Base-by-base conservation (phyloP, 1,284 basidiomycete genomes). In the Puccinia hordei region DNA sequence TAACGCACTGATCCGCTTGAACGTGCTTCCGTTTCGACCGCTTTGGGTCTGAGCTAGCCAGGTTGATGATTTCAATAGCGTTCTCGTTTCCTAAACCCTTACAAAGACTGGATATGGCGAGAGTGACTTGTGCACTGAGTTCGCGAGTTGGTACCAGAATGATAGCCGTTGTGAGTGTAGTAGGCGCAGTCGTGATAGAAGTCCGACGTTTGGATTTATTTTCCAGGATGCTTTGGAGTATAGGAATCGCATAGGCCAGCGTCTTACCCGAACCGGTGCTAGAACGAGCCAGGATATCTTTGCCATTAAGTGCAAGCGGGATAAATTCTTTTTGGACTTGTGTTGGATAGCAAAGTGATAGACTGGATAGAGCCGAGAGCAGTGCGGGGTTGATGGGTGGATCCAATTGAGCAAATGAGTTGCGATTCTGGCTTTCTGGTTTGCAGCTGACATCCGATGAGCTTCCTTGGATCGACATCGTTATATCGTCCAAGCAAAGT, bases 251-350 rank as follows among this genome's bases (percentile, higher is more conserved):
- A 85, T 96, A 98, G 0, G 94, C 94, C n/a, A 97, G 89, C 0
- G 95, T 98, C 88, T 98, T 98, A 57, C 95, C 95, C 15, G 94
- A 97, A 46, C 95, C 92, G 0, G 94, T 98, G 51, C 93, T 90
- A 3, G 97, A 95, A 46, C 94, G 89, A 6, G 95, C 96, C 33
- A 99, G 89, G 76, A 99, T 92, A 86, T 99, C 97, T 72, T 91
- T 90, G 82, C 92, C 91, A 85, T 95, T 93, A 38, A 99, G 89
- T 0, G 93, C 93, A 33, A 94, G 88, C 6, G 94, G 93, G 73
- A 96, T 93, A 61, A 85, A 83, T 83, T 84, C 24, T 84, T 81
- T n/a, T 74, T 61, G 33, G 73, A 81, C 61, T 82, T 79, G 57
- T 83, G 69, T 68, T 41, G 65, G 53, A 81, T 82, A 81, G 24